Evolutionary conservation across 306 rosid genomes (phyloP).

Genomic region (Astragalus glycyphyllos): DNA sequence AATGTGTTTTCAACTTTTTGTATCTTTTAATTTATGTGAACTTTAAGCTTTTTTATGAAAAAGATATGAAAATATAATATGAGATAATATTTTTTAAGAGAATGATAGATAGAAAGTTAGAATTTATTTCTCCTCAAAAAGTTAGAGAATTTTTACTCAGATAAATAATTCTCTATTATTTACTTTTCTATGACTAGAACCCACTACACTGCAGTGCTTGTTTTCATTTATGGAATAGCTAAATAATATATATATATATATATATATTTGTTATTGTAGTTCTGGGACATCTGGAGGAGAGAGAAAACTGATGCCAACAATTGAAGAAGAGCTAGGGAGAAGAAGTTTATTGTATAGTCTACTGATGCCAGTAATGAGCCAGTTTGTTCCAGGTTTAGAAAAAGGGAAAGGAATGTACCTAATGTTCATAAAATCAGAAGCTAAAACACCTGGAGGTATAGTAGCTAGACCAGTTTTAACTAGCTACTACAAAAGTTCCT

Average conservation of each 20-base stretch:
- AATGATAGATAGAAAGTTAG: no score
- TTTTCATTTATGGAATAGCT: neutral
- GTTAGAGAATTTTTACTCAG: no score
- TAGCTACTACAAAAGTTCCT: slow-evolving; percentile 86
- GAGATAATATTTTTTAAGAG: no score
- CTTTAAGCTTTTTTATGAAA: no score
- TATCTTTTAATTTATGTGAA: no score
- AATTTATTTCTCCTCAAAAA: no score
- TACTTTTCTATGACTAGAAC: no score
- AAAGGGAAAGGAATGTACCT: slow-evolving; percentile 99
- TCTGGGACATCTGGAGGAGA: slow-evolving; percentile 99
- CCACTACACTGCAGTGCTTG: no score
- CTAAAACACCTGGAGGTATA: slow-evolving; percentile 85
- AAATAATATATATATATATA: neutral
- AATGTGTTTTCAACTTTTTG: no score
- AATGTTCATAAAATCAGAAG: slow-evolving; percentile 90
- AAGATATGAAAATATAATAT: no score
- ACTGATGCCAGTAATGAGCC: slow-evolving; percentile 95
- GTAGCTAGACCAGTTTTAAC: slow-evolving; percentile 95
- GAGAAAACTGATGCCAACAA: slow-evolving; percentile 97
- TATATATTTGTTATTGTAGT: slow-evolving; percentile 43
- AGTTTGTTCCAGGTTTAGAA: slow-evolving; percentile 69
- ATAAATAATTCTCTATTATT: no score
- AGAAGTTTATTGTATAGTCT: slow-evolving; percentile 79
- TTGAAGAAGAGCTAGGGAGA: slow-evolving; percentile 79